phyloP scores from a whole-genome alignment of 116 monocot genomes.

The Iris pallida region DNA sequence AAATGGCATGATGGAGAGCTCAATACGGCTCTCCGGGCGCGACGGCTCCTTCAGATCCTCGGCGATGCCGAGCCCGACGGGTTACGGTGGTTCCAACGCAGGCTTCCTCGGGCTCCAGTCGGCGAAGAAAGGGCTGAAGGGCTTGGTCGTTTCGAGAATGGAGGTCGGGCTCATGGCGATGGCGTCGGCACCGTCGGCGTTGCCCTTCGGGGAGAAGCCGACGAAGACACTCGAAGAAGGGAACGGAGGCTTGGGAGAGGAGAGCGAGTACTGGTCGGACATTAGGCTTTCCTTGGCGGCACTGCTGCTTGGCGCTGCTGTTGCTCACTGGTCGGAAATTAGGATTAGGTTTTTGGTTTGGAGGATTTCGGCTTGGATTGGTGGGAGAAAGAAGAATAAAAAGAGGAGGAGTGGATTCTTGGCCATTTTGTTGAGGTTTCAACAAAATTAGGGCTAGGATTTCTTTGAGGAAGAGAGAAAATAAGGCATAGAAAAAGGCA shows the following conservation, averaged over 20 bases:
- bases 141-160: slow-evolving; percentile 18
- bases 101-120: slow-evolving; percentile 2
- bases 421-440: no score
- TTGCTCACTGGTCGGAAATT: no score
- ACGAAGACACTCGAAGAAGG: slow-evolving; percentile 21
- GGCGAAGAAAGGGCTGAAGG: slow-evolving; percentile 12
- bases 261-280: slow-evolving; percentile 9
- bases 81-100: no score
- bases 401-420: no score
- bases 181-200: slow-evolving; percentile 11
- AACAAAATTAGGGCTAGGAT: no score
- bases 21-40: slow-evolving; percentile 1
- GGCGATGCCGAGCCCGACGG: no score
- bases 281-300: neutral
- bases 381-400: no score
- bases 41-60: no score
- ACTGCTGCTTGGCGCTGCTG: neutral
- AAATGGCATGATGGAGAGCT: slow-evolving; percentile 10
- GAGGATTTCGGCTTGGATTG: no score
- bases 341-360: no score
- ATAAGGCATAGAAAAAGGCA: no score
- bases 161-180: slow-evolving; percentile 30
- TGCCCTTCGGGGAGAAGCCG: slow-evolving; percentile 15
- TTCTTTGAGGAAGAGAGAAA: no score
- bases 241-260: slow-evolving; percentile 8